Evolutionary conservation across 208 protist species (phyloP).

Genomic region (Trypanosoma lewisi): DNA sequence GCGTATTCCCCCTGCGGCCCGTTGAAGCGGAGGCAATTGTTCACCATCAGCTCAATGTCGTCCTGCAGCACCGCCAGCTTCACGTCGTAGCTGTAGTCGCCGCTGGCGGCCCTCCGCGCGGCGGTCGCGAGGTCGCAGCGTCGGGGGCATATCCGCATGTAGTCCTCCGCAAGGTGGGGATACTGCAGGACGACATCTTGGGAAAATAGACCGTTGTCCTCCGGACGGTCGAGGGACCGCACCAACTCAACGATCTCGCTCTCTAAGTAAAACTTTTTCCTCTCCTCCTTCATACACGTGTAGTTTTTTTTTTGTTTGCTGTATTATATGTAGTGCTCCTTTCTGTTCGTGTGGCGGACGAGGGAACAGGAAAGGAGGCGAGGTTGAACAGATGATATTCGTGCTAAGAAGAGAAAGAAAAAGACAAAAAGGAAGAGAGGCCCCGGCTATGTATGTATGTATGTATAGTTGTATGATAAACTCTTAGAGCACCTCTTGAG

Average conservation of each 20-base stretch:
- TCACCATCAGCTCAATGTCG: constrained; percentile 81
- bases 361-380: too few relatives aligned
- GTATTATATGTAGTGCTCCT: not conserved
- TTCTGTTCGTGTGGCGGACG: not conserved
- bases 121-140: constrained; percentile 80
- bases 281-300: constrained; percentile 3
- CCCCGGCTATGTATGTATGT: not conserved
- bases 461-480: not conserved
- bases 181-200: constrained; percentile 74
- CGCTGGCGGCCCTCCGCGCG: constrained; percentile 48
- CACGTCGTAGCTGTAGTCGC: constrained; percentile 60
- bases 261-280: constrained; percentile 37
- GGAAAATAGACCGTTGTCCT: constrained; percentile 78
- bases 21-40: constrained; percentile 85
- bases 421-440: constrained; percentile 2
- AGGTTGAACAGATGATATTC: not conserved
- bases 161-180: constrained; percentile 67
- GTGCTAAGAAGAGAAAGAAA: constrained; percentile 13
- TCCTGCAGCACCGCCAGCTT: constrained; percentile 46
- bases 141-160: constrained; percentile 68
- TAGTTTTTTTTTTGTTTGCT: not conserved
- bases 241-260: constrained; percentile 69
- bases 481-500: too few relatives aligned
- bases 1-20: constrained; percentile 49
- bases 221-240: constrained; percentile 58